These are phyloP conservation scores for Rheum nobile DNA, from an alignment of 148 eudicot species.

Conservation along the genomic window DNA sequence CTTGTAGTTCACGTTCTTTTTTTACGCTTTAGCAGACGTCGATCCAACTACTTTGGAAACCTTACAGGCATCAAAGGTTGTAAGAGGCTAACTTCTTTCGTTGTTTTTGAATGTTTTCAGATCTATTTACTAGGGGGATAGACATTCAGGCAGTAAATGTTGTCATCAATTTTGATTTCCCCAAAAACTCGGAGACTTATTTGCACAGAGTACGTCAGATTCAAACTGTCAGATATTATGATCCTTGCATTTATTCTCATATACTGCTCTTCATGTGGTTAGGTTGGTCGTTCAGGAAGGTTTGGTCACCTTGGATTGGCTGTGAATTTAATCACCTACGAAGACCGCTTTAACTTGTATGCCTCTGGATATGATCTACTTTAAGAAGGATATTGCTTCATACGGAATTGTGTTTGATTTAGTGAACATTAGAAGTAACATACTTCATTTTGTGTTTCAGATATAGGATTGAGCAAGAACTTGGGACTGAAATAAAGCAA, in stretches of 20 bases:
- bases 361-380: slow-evolving; percentile 9
- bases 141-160: slow-evolving; percentile 95
- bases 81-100: background rate
- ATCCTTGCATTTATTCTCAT: too few relatives aligned
- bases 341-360: slow-evolving; percentile 81
- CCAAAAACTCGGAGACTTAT: slow-evolving; percentile 68
- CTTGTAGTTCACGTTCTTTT: background rate
- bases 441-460: slow-evolving; percentile 20
- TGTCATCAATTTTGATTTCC: slow-evolving; percentile 36
- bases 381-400: too few relatives aligned
- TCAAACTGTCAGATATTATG: too few relatives aligned
- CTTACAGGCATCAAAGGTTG: background rate
- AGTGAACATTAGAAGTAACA: too few relatives aligned
- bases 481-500: slow-evolving; percentile 85
- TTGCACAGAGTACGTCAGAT: slow-evolving; percentile 59
- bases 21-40: background rate
- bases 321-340: slow-evolving; percentile 77
- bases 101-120: slow-evolving; percentile 21
- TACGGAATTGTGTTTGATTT: too few relatives aligned
- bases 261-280: background rate
- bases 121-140: slow-evolving; percentile 84
- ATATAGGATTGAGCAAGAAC: slow-evolving; percentile 87
- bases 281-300: slow-evolving; percentile 94
- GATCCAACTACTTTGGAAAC: background rate
- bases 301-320: slow-evolving; percentile 90